Base-by-base conservation (phyloP, 164 flowering plant species). In the grape (Vitis vinifera) region DNA sequence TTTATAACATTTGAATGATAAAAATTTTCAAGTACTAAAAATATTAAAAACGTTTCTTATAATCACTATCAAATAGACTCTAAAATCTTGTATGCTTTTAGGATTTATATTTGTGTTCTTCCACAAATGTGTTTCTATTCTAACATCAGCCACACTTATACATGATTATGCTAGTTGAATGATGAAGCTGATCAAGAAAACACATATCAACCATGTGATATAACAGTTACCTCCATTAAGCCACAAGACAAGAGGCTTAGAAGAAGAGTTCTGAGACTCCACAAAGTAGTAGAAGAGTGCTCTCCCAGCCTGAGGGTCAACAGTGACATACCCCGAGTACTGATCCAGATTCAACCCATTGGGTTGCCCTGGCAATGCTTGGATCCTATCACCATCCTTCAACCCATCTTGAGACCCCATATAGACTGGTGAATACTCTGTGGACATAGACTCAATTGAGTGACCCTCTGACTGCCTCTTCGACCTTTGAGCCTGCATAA, bases 341-440 rank as follows among this genome's bases (percentile, higher is more conserved):
- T 74, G 77, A 69, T 49, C 23, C 57, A 64, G 27, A 37, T 52
- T 27, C 51, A 67, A 51, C 31, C 37, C 66, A 16, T 3, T 14
- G 9, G 79, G 79, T 27, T 76, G 70, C 7, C 82, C 83, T 2
- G 82, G 85, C 81, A 82, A 71, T 27, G 4, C 48, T 10, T n/a
- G 50, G 23, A 79, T 81, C 68, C 57, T 72, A 47, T 81, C 82
- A 15, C 72, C 69, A 30, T 77, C 74, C 73, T 69, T 81, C 67
- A 73, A 50, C 6, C 79, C 78, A 27, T 63, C 68, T 66, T 78
- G 84, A 44, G 69, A 15, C 9, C 59, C 72, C 9, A 69, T 17
- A 51, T 78, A 76, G 49, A 81, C 81, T 0, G 81, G 81, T 23
- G 77, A 74, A 69, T 60, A 62, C 63, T n/a, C 69, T 8, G 16